Evolutionary conservation across 441 rosid species (phyloP), one percentile per base, ranked within the genome.

Genomic region (Aquilaria agallochum): DNA sequence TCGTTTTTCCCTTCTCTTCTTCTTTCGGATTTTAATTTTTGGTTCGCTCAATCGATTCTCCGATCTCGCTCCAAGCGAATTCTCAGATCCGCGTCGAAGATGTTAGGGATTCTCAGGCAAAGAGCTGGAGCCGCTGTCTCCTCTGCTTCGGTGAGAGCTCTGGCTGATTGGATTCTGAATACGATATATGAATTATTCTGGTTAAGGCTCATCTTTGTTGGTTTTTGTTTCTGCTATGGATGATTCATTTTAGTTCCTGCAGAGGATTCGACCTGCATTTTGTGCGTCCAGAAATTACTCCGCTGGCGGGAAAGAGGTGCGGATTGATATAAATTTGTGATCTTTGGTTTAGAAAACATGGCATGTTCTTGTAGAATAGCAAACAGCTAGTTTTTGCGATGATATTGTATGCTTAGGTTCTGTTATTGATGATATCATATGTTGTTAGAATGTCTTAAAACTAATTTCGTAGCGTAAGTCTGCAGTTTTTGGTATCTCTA

Each of bases 91-190:
- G 42, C 42, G 2, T 36, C 3, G 9, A 79, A 68, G 62, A 86
- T 88, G 95, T 67, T 75, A 74, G 83, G 86, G 53, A 66, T 80
- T 64, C 27, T 75, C 50, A 72, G 74, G 75, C 85, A 78, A 68
- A 81, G 58, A 50, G 77, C 75, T 55, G 58, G 72, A 56, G 47
- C 40, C 52, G 65, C 56, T 33, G 44, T 31, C 15, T 55, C 33
- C 60, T 58, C 50, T 69, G 31, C 56, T 60, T 27, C 68, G 34
- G 59, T 56, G n/a, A 9, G 11, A 5, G n/a, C 5, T 31, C 31
- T 33, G 31, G 9, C 15, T 5, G 9, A 2, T 47, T 33, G 2
- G 15, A 34, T 53, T 42, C 27, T 0, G 5, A 59, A 30, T 9
- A n/a, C 2, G 47, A 1, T 61, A 49, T 13, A 2, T 33, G n/a